Conservation (phyloP, 1,284 basidiomycete species). For the Ustilago xerochloae region DNA sequence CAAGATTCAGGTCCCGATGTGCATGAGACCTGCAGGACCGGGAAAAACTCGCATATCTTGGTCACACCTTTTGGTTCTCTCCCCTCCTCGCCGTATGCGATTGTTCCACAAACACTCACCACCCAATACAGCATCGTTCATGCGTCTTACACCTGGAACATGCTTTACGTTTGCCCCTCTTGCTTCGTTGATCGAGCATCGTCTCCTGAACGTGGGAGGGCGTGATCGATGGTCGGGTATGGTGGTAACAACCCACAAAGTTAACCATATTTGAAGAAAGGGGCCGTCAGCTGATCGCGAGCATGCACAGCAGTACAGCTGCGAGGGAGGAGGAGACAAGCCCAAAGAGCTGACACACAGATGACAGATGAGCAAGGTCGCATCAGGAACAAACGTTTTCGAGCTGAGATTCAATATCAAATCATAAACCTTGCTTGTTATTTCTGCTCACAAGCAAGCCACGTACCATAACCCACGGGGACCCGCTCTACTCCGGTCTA, state of each 20-base stretch:
- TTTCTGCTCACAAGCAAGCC: neutral
- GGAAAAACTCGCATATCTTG: conserved; percentile 34
- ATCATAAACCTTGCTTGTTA: neutral
- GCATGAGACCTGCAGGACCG: conserved; percentile 28
- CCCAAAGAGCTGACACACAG: neutral
- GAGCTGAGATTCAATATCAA: conserved; percentile 12
- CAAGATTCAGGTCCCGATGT: conserved; percentile 25
- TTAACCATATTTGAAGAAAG: no score
- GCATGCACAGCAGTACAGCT: neutral
- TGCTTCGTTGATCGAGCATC: no score
- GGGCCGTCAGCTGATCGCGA: no score
- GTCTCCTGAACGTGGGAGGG: no score
- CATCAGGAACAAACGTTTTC: neutral
- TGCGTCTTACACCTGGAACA: neutral
- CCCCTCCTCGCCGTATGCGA: neutral
- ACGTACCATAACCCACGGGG: conserved; percentile 13
- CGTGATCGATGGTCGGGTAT: no score
- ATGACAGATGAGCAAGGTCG: neutral
- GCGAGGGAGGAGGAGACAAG: neutral
- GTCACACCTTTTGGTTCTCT: neutral
- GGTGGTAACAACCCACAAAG: no score
- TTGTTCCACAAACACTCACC: neutral
- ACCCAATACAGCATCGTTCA: neutral
- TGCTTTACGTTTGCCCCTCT: no score
- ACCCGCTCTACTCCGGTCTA: neutral